Evolutionary conservation across 83 land plant species (phyloP), one percentile per base, ranked within the genome.

Genomic region (Isoetes engelmannii): DNA sequence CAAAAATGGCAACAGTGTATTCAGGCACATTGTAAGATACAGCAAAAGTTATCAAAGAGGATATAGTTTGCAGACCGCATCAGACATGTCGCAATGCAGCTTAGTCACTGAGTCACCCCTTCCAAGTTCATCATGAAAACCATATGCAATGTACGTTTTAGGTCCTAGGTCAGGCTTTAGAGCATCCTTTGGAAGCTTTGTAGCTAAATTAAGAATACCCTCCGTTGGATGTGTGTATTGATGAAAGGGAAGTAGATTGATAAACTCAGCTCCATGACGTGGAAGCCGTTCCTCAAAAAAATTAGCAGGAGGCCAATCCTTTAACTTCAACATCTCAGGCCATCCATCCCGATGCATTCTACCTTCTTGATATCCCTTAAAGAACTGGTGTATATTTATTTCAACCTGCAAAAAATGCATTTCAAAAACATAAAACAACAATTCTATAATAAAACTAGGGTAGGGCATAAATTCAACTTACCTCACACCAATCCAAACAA

Each of bases 261-360:
- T 69, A 62, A 85, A 90, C 69, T 90, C 96, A 20, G 83, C 74
- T 61, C 81, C 84, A 71, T 90, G 96, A 44, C 96, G 76, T 17
- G 96, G 89, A 57, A 90, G 75, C 6, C 92, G 78, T 64, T 90
- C 92, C 45, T 84, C 87, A 72, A 90, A 90, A 28, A 58, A 75
- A 72, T 63, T 85, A 18, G 89, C 70, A 17, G 89, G 85, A 21
- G 96, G 96, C 96, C 92, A 90, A 65, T 90, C 96, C 71, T 90
- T 90, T 71, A 90, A 71, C 66, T 90, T 90, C 71, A 90, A 68
- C 80, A 87, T 77, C 47, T 78, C 79, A 4, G 96, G 96, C 87
- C 85, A 84, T 8, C 74, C 74, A 65, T 81, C 66, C 69, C 74
- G 78, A 60, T 72, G 79, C 21, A 72, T 63, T 37, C 85, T 66